Evolutionary conservation across 179 eudicot species (phyloP).

Genomic region (Camellia oleifera): DNA sequence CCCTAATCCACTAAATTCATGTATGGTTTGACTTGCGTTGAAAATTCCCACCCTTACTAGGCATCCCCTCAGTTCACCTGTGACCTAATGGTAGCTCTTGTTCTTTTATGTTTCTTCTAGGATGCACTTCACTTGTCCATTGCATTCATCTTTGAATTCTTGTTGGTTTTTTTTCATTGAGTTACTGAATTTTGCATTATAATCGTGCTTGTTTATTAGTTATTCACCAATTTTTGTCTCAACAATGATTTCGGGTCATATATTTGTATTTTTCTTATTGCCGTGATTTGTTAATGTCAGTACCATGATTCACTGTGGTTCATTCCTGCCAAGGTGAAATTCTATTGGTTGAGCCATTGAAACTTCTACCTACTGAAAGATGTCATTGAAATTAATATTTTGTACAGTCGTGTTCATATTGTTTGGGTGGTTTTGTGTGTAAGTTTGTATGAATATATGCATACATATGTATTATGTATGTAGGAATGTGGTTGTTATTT

Average conservation of each 20-base stretch:
- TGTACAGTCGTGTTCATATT: background rate
- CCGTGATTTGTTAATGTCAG: background rate
- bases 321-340: background rate
- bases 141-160: background rate
- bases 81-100: background rate
- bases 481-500: background rate
- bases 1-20: too few relatives aligned
- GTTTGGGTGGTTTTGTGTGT: background rate
- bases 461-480: background rate
- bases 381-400: background rate
- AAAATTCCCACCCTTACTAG: too few relatives aligned
- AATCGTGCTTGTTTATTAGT: background rate
- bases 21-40: too few relatives aligned
- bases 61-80: too few relatives aligned
- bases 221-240: conserved; percentile 5
- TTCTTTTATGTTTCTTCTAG: background rate
- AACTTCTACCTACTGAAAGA: background rate
- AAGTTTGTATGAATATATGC: background rate
- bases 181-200: background rate
- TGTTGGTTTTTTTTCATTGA: background rate
- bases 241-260: background rate
- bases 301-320: conserved; percentile 3
- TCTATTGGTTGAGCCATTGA: background rate
- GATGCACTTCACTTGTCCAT: background rate
- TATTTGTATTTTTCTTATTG: background rate